A percentile compares a stretch with the other conserved stretches of the same genome.
phyloP scores from a whole-genome alignment of 2,329 filamentous ascomycete genomes.

The Hymenoscyphus fraxineus region DNA sequence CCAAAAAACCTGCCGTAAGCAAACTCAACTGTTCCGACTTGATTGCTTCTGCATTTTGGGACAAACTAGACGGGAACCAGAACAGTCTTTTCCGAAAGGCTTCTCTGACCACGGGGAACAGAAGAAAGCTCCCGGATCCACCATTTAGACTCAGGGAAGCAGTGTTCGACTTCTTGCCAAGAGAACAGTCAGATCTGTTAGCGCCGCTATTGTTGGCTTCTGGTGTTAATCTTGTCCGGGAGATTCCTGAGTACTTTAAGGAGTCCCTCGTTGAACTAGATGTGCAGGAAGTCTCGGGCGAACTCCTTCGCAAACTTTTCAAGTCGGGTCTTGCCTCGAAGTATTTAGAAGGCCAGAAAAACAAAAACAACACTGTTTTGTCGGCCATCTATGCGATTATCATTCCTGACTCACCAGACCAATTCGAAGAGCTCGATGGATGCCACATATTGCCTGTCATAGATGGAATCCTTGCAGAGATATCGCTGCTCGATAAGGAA shows the following conservation, averaged over 20 bases:
- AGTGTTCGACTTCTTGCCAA: conserved; percentile 26
- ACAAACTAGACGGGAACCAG: conserved; percentile 18
- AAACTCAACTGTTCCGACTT: conserved; percentile 15
- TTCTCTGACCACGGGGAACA: not conserved
- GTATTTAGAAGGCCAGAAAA: too few relatives aligned
- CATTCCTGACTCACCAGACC: conserved; percentile 10
- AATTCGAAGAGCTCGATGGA: conserved; percentile 23
- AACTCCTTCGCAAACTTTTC: conserved; percentile 20
- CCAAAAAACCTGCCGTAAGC: conserved; percentile 9
- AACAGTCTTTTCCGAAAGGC: conserved; percentile 24
- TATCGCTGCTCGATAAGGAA: not conserved
- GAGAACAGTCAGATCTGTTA: conserved; percentile 13
- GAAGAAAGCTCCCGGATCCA: conserved; percentile 1
- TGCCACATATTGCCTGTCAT: conserved; percentile 30
- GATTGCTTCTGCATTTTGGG: conserved; percentile 25
- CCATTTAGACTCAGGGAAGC: conserved; percentile 20
- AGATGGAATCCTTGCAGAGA: conserved; percentile 23
- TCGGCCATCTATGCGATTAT: conserved; percentile 10
- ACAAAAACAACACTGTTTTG: too few relatives aligned
- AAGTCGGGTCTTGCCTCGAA: conserved; percentile 11
- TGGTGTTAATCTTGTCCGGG: conserved; percentile 19
- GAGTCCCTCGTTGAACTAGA: conserved; percentile 13
- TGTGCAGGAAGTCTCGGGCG: conserved; percentile 17
- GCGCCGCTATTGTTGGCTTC: conserved; percentile 19
- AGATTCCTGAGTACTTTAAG: conserved; percentile 17